Evolutionary conservation across 2,329 filamentous ascomycete genomes (phyloP), one percentile per base, ranked within the genome.

Genomic region (Rachicladosporium sp.): DNA sequence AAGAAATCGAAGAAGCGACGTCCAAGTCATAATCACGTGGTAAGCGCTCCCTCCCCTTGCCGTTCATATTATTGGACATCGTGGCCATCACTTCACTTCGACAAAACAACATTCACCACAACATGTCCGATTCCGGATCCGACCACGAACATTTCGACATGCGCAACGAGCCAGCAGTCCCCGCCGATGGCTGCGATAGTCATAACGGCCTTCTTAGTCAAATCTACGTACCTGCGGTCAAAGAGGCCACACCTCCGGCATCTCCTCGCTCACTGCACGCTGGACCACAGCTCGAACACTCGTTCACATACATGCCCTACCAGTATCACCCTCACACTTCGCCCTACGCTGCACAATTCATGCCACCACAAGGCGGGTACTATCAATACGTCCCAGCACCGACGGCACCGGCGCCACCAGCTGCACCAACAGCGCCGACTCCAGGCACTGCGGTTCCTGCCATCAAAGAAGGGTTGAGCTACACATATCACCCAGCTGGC

Each of bases 181-280:
- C 15, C 15, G 15, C 46, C 3, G 33, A 40, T 3, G 49, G 52
- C 39, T 54, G 49, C 45, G 47, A 54, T 44, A 40, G 36, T 36
- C 47, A 53, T 50, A 56, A 54, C 38, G 50, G 51, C 31, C 40
- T 53, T n/a, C 50, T 50, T 40, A 46, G 38, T 27, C 49, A 51
- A 42, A 42, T 39, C 35, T 56, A 58, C 42, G 29, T 48, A 29
- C 41, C 46, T n/a, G 29, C 33, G 9, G 9, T 33, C 10, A 36
- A 36, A 11, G 34, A 36, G 19, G 11, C 36, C 11, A 21, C 39
- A 19, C 15, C 35, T 29, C 23, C 29, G 10, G 11, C 5, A 6
- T 12, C 6, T 9, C 11, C 31, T 12, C 11, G 31, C 15, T 12
- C 31, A 12, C 15, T 12, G 11, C 31, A 33, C 6, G 11, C 15